These are phyloP conservation scores for Takakia lepidozioides DNA, from an alignment of 225 moss, liverwort and hornwort genomes.

Conservation along the genomic window DNA sequence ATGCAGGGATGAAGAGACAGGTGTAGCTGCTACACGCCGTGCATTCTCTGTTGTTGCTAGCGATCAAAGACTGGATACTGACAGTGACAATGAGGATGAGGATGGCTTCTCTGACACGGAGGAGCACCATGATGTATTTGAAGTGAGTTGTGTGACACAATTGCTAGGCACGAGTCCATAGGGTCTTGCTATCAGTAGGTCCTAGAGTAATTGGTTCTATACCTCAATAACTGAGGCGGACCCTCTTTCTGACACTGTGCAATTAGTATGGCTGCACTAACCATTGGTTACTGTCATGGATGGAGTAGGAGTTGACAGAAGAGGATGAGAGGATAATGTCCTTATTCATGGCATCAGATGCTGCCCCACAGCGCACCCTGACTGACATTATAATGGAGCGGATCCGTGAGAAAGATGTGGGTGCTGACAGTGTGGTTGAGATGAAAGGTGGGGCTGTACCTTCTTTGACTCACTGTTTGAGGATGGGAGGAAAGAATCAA, in stretches of 20 bases:
- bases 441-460: conserved; percentile 22
- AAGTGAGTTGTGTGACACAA: too few relatives aligned
- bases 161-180: too few relatives aligned
- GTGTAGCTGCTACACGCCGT: conserved; percentile 69
- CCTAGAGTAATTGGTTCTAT: too few relatives aligned
- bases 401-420: conserved; percentile 68
- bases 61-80: conserved; percentile 41
- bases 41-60: conserved; percentile 47
- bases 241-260: too few relatives aligned
- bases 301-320: conserved; percentile 73
- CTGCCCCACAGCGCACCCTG: conserved; percentile 68
- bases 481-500: too few relatives aligned
- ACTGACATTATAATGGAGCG: conserved; percentile 95
- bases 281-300: too few relatives aligned
- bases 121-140: conserved; percentile 53
- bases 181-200: too few relatives aligned
- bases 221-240: too few relatives aligned
- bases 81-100: conserved; percentile 60
- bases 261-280: too few relatives aligned
- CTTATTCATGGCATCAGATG: conserved; percentile 80
- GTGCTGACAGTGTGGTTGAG: conserved; percentile 29
- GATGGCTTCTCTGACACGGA: conserved; percentile 72
- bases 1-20: conserved; percentile 85
- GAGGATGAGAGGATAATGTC: conserved; percentile 77
- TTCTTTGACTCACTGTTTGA: background rate